Evolutionary conservation across 768 basidiomycete species (phyloP), one percentile per base, ranked within the genome.

Genomic region (Suillus plorans): DNA sequence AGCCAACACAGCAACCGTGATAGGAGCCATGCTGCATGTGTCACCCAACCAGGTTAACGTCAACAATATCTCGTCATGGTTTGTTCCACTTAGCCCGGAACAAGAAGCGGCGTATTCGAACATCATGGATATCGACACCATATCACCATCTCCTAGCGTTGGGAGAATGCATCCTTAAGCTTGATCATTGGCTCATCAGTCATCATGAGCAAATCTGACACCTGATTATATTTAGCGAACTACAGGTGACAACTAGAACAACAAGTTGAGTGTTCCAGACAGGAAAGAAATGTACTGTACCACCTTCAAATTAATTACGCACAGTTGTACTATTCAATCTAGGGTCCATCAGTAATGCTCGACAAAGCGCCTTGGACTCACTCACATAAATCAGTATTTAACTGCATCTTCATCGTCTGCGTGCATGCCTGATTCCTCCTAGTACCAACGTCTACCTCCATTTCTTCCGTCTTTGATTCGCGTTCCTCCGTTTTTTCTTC

Each of bases 341-440:
- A 42, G 28, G 58, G 41, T 59, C 12, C 58, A 59, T 20, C 41
- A 31, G 42, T 12, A 42, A 42, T 20, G 12, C 41, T 41, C 41
- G 28, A 59, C 28, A 31, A 42, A 59, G 31, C 41, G 9, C 28
- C 10, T 42, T 10, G 3, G 18, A 12, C 18, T 20, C 22, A 20
- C 58, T 59, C 58, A 42, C 58, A 18, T 64, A 62, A 37, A 42
- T 76, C 65, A 91, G 78, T 92, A 92, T 78, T 92, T 91, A 55
- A 92, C 89, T 16, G 89, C 91, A 72, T 92, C 91, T 67, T 92
- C 91, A 67, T 90, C 91, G 64, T 91, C 89, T 57, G 85, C 87
- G 68, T 84, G 86, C 77, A 85, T 82, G 9, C 81, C 73, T 45
- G 69, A 64, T 42, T 71, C 70, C 62, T 83, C 80, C 69, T 80